Conservation (phyloP, 805 yeast genomes). For the Candida succiphila region DNA sequence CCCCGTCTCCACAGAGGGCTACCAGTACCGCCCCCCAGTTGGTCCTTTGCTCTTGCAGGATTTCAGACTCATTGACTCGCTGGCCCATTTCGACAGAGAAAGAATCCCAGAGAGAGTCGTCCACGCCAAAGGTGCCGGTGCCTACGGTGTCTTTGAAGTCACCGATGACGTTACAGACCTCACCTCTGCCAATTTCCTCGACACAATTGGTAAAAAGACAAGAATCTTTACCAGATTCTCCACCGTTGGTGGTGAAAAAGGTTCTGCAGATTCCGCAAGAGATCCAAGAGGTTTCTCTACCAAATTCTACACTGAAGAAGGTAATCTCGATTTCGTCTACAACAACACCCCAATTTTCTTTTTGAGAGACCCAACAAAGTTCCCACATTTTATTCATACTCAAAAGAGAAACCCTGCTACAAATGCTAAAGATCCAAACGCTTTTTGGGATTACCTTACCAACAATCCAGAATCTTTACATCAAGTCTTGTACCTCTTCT, state of each 20-base stretch:
- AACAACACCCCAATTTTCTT: slow-evolving; percentile 84
- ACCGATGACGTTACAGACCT: slow-evolving; percentile 77
- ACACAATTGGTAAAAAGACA: slow-evolving; percentile 71
- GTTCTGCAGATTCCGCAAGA: slow-evolving; percentile 75
- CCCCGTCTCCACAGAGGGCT: slow-evolving; percentile 36
- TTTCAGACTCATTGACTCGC: slow-evolving; percentile 66
- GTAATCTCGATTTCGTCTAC: slow-evolving; percentile 76
- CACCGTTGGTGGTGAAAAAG: slow-evolving; percentile 81
- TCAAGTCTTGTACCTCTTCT: slow-evolving; percentile 63
- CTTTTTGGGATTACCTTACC: slow-evolving; percentile 79
- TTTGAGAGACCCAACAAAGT: slow-evolving; percentile 76
- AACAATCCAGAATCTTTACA: slow-evolving; percentile 67
- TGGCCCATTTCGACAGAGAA: slow-evolving; percentile 85
- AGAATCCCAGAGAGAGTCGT: slow-evolving; percentile 90
- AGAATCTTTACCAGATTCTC: slow-evolving; percentile 68
- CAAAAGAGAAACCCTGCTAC: slow-evolving; percentile 83
- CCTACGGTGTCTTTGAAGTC: slow-evolving; percentile 77
- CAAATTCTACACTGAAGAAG: slow-evolving; percentile 76
- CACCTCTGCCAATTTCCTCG: slow-evolving; percentile 60
- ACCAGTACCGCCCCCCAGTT: slow-evolving; percentile 19
- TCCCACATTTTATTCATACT: slow-evolving; percentile 82
- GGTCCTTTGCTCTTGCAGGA: slow-evolving; percentile 82
- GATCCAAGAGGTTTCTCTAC: slow-evolving; percentile 83
- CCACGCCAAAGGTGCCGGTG: slow-evolving; percentile 92
- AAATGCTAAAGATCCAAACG: slow-evolving; percentile 67